Base-by-base conservation (phyloP, 768 basidiomycete genomes). In the Collybiopsis confluens region DNA sequence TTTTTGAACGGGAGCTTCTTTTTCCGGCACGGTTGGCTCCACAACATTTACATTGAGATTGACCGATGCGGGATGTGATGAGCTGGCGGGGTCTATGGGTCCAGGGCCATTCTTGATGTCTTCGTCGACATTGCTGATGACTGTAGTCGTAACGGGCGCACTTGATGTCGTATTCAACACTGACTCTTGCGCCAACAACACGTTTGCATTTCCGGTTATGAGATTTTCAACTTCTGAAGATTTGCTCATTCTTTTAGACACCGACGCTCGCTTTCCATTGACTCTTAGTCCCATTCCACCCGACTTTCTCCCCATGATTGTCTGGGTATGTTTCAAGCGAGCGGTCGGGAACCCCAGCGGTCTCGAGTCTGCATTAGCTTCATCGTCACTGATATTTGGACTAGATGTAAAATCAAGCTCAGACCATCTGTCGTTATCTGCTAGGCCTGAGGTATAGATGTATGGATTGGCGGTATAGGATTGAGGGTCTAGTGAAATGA, bases 341-440 rank as follows among this genome's bases (percentile, higher is more conserved):
- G 59, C 81, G 64, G 62, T 85, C 67, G 68, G 81, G 67, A 70
- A 77, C 59, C 68, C 78, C 59, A 65, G 71, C 44, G 74, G 74
- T 10, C 69, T 72, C 35, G 30, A 33, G 30, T 33, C 30, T 5
- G 30, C 30, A 48, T 80, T 79, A 8, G 68, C 69, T 54, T 90
- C 90, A 55, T 88, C 83, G 51, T 89, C 86, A 52, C 85, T 84
- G 37, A 87, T 74, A 36, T 85, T 80, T 0, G 90, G 92, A 58
- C 85, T 88, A 13, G 80, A 65, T 0, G 92, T 40, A 33, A 79
- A 70, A 2, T 75, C 75, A 49, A 98, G 81, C 66, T 97, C 92
- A 26, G 93, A 93, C 90, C 92, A 96, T 64, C 82, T 71, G 23
- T 88, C 80, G 11, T 72, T 62, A 66, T 98, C 92, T 2, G 91